Percentiles rank a stretch among this genome's conserved stretches.
These are phyloP conservation scores for Phaffomyces opuntiae DNA, from an alignment of 805 yeast genomes.

Conservation along the genomic window DNA sequence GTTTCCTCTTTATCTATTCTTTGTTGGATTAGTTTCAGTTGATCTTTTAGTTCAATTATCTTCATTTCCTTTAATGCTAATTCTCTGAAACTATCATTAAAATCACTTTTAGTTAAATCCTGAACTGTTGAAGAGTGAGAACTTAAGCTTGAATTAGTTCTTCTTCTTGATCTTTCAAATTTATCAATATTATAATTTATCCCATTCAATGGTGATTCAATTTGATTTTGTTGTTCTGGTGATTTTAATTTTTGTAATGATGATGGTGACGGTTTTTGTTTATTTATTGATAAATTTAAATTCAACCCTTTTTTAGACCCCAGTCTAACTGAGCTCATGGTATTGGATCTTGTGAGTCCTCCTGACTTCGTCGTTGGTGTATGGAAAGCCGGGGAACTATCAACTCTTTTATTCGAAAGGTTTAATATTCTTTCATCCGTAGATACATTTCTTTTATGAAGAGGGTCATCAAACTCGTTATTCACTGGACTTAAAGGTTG, in stretches of 20 bases:
- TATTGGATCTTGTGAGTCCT: conserved; percentile 16
- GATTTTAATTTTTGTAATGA: conserved; percentile 6
- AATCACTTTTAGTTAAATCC: conserved; percentile 24
- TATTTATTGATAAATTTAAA: conserved; percentile 14
- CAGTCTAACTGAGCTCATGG: conserved; percentile 18
- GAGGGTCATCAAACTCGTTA: neutral
- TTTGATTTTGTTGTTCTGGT: conserved; percentile 3
- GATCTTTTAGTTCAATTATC: conserved; percentile 53
- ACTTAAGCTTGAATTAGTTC: conserved; percentile 16
- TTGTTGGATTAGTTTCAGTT: conserved; percentile 39
- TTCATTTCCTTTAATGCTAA: conserved; percentile 67
- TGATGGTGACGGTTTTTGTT: conserved; percentile 3
- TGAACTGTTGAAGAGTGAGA: conserved; percentile 7
- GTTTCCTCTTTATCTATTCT: conserved; percentile 34
- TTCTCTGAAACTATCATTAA: conserved; percentile 49
- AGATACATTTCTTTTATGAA: neutral
- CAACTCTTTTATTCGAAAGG: neutral
- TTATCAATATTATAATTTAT: neutral
- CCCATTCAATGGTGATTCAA: neutral
- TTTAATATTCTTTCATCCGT: conserved; percentile 2
- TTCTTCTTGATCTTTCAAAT: conserved; percentile 12
- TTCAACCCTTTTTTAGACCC: conserved; percentile 19
- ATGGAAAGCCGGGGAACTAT: neutral
- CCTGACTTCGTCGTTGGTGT: neutral
- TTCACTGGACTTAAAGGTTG: conserved; percentile 13